phyloP scores from a whole-genome alignment of 192 early-diverging fungal genomes.

The Coemansia sp. region DNA sequence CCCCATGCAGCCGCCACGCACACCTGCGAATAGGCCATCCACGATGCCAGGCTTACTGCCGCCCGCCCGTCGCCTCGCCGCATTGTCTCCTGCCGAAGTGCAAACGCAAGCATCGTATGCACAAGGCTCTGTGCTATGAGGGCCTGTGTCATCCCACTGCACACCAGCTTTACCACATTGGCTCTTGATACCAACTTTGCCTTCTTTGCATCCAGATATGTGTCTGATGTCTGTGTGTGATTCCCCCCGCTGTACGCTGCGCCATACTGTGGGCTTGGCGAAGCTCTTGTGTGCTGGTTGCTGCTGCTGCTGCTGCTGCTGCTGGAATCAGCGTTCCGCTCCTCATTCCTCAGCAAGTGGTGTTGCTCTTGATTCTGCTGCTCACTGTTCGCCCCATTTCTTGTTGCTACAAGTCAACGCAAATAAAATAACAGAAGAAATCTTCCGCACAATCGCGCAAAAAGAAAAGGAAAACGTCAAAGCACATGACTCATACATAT shows the following conservation, averaged over 20 bases:
- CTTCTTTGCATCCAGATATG: conserved; percentile 3
- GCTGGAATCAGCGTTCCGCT: background rate
- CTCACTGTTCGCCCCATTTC: background rate
- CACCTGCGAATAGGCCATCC: conserved; percentile 44
- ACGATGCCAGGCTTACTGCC: conserved; percentile 18
- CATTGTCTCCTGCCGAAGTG: conserved; percentile 41
- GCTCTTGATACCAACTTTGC: conserved; percentile 4
- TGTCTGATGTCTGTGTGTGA: background rate
- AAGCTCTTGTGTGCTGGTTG: background rate
- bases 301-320: no score
- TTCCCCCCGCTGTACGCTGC: background rate
- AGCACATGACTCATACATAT: background rate
- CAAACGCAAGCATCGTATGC: conserved; percentile 48
- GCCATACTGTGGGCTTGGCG: background rate
- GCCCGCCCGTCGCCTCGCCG: conserved; percentile 15
- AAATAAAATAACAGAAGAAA: background rate
- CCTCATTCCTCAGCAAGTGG: background rate
- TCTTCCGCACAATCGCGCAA: background rate
- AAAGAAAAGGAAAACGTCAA: background rate
- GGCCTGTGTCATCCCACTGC: conserved; percentile 36
- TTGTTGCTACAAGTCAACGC: background rate
- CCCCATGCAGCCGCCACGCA: conserved; percentile 37
- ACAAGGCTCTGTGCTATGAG: conserved; percentile 38
- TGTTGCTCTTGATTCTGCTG: background rate
- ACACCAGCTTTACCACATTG: conserved; percentile 22